Base-by-base conservation (phyloP, 2,329 filamentous ascomycete genomes). In the Colletotrichum sp. region DNA sequence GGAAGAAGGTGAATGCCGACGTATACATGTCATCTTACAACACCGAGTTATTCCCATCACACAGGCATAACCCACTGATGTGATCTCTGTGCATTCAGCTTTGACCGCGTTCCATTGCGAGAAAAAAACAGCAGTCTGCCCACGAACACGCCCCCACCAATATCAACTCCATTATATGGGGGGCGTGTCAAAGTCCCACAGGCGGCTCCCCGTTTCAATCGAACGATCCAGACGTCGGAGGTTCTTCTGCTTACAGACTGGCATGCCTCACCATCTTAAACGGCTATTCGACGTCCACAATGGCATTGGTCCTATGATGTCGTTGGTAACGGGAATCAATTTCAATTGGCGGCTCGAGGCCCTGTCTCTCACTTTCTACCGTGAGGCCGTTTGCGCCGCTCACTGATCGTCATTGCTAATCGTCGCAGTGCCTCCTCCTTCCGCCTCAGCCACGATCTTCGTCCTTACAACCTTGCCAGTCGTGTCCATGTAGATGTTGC, bases 401-500 rank as follows among this genome's bases (percentile, higher is more conserved):
- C 43, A 36, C 24, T 78, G 79, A 10, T 77, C 76, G 10, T 86
- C 84, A 56, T 86, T 84, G 62, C 84, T 88, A 78, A 91, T 87
- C 5, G 86, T 89, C 71, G 88, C 89, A 3, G 83, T 87, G 2
- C 89, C 90, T 8, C 89, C 90, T 6, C 87, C 90, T 77, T 87
- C 84, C 6, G 86, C 84, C 81, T 91, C 89, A 58, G 88, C 88
- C 66, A 91, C 80, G 24, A 91, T 83, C 80, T 87, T 85, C 26
- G 90, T 89, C 66, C 85, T 86, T 10, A 89, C 83, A 6, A 91
- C 89, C 61, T 82, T 81, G 8, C 89, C 89, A 1, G 78, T 81
- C 1, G 81, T 82, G 78, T 87, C 87, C n/a, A 87, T 82, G 79
- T 87, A 90, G 71, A 91, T 86, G 68, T 88, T 84, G 28, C 86